Evolutionary conservation across 345 rosid genomes (phyloP).

Genomic region (Conringia planisiliqua): DNA sequence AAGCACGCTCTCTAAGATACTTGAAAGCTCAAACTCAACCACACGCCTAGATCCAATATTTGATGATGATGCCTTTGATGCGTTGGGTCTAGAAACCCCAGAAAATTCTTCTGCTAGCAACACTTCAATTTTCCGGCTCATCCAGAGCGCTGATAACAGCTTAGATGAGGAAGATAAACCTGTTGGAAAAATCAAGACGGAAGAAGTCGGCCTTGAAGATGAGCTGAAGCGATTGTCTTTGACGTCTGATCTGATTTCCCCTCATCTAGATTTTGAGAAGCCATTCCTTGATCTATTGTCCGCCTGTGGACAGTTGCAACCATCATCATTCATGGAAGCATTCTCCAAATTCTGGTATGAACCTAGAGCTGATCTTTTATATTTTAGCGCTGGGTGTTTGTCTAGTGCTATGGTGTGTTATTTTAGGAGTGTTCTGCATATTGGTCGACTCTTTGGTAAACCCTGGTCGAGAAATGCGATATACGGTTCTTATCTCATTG

Average conservation of each 20-base stretch:
- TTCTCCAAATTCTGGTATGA: slow-evolving; percentile 80
- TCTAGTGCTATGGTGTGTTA: background rate
- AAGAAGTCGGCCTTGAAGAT: slow-evolving; percentile 49
- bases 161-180: slow-evolving; percentile 24
- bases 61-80: slow-evolving; percentile 29
- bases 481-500: background rate
- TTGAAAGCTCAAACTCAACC: slow-evolving; percentile 53
- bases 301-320: slow-evolving; percentile 61
- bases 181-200: slow-evolving; percentile 28
- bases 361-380: background rate
- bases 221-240: slow-evolving; percentile 66
- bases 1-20: slow-evolving; percentile 69
- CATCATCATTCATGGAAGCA: slow-evolving; percentile 57
- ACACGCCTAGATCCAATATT: slow-evolving; percentile 29
- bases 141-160: slow-evolving; percentile 32
- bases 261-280: slow-evolving; percentile 41
- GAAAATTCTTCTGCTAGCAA: slow-evolving; percentile 29
- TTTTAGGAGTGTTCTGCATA: background rate
- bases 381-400: slow-evolving; percentile 4
- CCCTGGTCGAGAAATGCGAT: background rate
- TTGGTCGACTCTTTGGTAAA: background rate
- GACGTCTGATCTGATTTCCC: slow-evolving; percentile 45
- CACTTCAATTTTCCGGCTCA: slow-evolving; percentile 37
- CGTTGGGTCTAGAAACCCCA: slow-evolving; percentile 46
- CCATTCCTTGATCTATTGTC: slow-evolving; percentile 62